These are phyloP conservation scores for Talaromyces trachyspermus DNA, from an alignment of 495 filamentous ascomycete genomes.

Conservation along the genomic window DNA sequence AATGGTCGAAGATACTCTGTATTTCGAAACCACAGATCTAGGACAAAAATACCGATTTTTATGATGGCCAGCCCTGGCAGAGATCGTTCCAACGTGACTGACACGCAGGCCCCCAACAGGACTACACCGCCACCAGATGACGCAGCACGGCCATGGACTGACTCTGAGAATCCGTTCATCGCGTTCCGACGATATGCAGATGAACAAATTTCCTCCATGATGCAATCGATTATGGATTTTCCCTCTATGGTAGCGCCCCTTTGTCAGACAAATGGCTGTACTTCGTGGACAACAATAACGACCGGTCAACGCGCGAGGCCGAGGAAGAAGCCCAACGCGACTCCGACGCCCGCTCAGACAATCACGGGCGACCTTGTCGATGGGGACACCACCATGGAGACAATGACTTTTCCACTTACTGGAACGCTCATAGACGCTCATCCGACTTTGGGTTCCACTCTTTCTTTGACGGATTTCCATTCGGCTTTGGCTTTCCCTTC, in stretches of 20 bases:
- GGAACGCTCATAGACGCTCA: conserved; percentile 8
- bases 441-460: conserved; percentile 26
- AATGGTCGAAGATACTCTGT: conserved; percentile 7
- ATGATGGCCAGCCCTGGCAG: conserved; percentile 1
- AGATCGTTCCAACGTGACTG: not conserved
- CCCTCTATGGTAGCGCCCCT: conserved; percentile 28
- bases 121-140: not conserved
- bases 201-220: conserved; percentile 47
- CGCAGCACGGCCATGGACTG: conserved; percentile 1
- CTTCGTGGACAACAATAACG: conserved; percentile 24
- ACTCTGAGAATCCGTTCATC: conserved; percentile 49
- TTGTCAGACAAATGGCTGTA: conserved; percentile 29
- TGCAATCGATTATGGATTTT: conserved; percentile 45
- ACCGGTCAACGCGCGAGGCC: conserved; percentile 16
- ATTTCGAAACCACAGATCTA: too few species aligned
- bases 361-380: not conserved
- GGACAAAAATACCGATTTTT: too few species aligned
- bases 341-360: not conserved
- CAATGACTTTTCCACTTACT: conserved; percentile 1
- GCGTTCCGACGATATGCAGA: conserved; percentile 54
- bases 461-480: conserved; percentile 29
- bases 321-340: conserved; percentile 12
- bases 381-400: conserved; percentile 1
- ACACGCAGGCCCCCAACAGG: not conserved
- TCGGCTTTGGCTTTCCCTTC: conserved; percentile 19